phyloP scores from a whole-genome alignment of 306 rosid species.

The Begonia peltatifolia region DNA sequence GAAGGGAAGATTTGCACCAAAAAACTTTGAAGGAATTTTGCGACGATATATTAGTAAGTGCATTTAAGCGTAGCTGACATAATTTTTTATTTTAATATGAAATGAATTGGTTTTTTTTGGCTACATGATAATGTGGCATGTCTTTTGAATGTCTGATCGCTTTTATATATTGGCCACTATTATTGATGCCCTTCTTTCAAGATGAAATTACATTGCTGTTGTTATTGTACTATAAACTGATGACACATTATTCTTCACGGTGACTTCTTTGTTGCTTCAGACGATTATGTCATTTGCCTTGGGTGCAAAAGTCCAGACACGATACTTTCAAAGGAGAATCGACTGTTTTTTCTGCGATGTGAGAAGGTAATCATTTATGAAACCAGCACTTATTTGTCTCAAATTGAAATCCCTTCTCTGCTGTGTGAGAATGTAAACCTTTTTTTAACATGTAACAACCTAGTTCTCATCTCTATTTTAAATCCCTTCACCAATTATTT shows the following conservation, averaged over 20 bases:
- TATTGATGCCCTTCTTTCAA: no score
- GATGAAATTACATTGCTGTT: background rate
- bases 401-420: no score
- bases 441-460: no score
- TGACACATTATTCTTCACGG: background rate
- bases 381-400: no score
- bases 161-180: no score
- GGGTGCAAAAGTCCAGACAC: constrained; percentile 99
- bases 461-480: no score
- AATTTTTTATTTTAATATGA: no score
- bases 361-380: constrained; percentile 49
- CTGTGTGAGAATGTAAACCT: no score
- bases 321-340: constrained; percentile 86
- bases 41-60: constrained; percentile 88
- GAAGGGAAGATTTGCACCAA: constrained; percentile 95
- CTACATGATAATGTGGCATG: no score
- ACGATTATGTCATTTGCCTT: constrained; percentile 77
- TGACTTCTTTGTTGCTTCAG: constrained; percentile 15
- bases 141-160: no score
- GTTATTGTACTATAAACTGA: constrained; percentile 1
- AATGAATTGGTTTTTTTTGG: no score
- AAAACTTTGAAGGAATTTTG: constrained; percentile 89
- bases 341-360: constrained; percentile 90
- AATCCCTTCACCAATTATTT: no score
- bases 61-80: background rate